Percentiles rank a stretch among this genome's conserved stretches.
Conservation (phyloP, 2,329 filamentous ascomycete genomes). For the Diaporthe sp. region DNA sequence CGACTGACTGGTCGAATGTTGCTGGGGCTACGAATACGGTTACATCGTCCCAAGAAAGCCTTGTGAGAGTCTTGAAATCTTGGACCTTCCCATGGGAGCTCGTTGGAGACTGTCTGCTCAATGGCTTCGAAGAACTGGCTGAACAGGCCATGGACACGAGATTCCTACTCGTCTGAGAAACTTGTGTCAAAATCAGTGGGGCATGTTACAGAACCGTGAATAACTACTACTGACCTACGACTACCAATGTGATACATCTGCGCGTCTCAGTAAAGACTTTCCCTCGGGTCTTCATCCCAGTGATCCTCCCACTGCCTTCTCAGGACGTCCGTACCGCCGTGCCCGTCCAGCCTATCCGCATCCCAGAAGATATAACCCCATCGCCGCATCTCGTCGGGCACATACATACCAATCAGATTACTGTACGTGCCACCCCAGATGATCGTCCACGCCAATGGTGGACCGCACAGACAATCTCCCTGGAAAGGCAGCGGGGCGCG, state of each 20-base stretch:
- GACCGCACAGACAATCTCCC: neutral
- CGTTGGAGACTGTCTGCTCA: constrained; percentile 17
- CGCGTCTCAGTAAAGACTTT: no score
- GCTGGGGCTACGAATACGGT: no score
- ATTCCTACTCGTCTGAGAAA: neutral
- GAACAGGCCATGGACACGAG: neutral
- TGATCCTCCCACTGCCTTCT: neutral
- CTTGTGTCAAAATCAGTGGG: neutral
- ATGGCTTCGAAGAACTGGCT: neutral
- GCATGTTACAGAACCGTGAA: no score
- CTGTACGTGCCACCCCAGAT: neutral
- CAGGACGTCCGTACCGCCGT: neutral
- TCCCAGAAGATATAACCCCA: neutral
- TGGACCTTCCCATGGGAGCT: neutral
- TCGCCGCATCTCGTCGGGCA: neutral
- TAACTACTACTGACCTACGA: no score
- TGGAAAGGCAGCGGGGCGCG: neutral
- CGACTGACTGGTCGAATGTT: neutral
- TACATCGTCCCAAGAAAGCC: neutral
- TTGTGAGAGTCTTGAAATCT: neutral
- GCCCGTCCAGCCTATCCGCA: neutral
- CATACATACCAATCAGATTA: neutral
- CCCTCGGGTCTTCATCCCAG: neutral
- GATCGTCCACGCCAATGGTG: neutral
- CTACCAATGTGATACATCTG: no score